A percentile compares a stretch with the other conserved stretches of the same genome.
Conservation (phyloP, 2,329 filamentous ascomycete species). For the Mariannaea sp. region DNA sequence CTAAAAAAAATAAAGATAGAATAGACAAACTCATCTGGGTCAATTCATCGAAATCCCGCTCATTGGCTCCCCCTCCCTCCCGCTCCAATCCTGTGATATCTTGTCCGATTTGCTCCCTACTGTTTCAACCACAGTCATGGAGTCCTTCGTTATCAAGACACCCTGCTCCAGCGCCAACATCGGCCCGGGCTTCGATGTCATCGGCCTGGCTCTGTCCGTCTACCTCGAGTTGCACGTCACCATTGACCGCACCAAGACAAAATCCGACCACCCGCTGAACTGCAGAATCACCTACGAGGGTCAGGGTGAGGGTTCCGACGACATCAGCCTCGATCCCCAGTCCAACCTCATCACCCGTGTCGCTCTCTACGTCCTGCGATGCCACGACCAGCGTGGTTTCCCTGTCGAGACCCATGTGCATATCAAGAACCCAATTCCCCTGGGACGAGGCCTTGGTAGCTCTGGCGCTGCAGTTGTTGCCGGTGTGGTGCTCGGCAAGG, state of each 20-base stretch:
- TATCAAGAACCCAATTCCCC: conserved; percentile 92
- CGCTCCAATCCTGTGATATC: conserved; percentile 4
- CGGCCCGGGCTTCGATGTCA: conserved; percentile 96
- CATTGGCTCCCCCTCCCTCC: conserved; percentile 16
- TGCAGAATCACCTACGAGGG: conserved; percentile 92
- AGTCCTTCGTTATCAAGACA: conserved; percentile 74
- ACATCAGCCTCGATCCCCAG: conserved; percentile 83
- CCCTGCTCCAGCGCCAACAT: conserved; percentile 98
- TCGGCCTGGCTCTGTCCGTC: conserved; percentile 90
- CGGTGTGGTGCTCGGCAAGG: conserved; percentile 89
- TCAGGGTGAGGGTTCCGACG: conserved; percentile 68
- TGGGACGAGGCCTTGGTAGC: conserved; percentile 91
- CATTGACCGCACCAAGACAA: conserved; percentile 62
- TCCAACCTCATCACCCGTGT: conserved; percentile 93
- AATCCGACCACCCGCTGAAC: conserved; percentile 71
- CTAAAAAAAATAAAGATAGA: neutral
- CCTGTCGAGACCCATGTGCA: conserved; percentile 87
- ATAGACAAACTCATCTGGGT: neutral
- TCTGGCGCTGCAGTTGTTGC: conserved; percentile 95
- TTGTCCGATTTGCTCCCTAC: conserved; percentile 24
- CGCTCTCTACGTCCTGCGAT: conserved; percentile 91
- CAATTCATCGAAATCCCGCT: neutral
- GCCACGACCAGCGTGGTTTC: conserved; percentile 84
- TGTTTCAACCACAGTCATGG: conserved; percentile 48
- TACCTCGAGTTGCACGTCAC: conserved; percentile 90